A percentile compares a stretch with the other conserved stretches of the same genome.
These are phyloP conservation scores for Chernovozyma aurita DNA, from an alignment of 1,139 yeast genomes.

Conservation along the genomic window DNA sequence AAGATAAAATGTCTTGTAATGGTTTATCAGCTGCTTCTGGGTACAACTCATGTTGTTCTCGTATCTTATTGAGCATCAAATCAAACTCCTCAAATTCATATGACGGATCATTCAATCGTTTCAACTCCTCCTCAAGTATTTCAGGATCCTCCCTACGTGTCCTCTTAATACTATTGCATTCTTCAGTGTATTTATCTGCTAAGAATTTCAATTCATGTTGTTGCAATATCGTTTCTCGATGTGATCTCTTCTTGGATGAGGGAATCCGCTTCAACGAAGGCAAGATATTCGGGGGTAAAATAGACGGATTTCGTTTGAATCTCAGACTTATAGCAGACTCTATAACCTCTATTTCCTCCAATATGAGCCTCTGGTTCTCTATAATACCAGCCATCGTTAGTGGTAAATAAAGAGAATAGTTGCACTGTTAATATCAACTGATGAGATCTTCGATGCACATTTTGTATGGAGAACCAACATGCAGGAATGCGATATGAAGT, in stretches of 20 bases:
- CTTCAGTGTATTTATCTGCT: conserved; percentile 42
- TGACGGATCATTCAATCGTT: conserved; percentile 22
- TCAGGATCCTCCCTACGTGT: conserved; percentile 12
- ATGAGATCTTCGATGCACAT: too few species aligned
- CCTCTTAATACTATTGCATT: conserved; percentile 22
- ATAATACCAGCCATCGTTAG: conserved; percentile 25
- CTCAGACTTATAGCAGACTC: conserved; percentile 30
- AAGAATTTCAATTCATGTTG: conserved; percentile 66
- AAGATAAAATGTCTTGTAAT: conserved; percentile 18
- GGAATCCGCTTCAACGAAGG: conserved; percentile 9
- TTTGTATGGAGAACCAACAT: too few species aligned
- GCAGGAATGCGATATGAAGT: too few species aligned
- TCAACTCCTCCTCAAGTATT: conserved; percentile 17
- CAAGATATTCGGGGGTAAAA: conserved; percentile 12
- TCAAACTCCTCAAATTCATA: conserved; percentile 41
- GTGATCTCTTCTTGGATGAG: conserved; percentile 27
- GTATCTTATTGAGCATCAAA: conserved; percentile 29
- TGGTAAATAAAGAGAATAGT: too few species aligned
- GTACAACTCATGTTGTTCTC: conserved; percentile 16
- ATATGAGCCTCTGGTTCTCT: conserved; percentile 31
- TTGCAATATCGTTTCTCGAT: conserved; percentile 49
- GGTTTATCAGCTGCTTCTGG: neutral
- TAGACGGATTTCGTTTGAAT: conserved; percentile 26
- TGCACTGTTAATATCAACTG: too few species aligned
- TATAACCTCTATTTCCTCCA: conserved; percentile 36